Base-by-base conservation (phyloP, 139 green algal species). In the Picochlorum sp. region DNA sequence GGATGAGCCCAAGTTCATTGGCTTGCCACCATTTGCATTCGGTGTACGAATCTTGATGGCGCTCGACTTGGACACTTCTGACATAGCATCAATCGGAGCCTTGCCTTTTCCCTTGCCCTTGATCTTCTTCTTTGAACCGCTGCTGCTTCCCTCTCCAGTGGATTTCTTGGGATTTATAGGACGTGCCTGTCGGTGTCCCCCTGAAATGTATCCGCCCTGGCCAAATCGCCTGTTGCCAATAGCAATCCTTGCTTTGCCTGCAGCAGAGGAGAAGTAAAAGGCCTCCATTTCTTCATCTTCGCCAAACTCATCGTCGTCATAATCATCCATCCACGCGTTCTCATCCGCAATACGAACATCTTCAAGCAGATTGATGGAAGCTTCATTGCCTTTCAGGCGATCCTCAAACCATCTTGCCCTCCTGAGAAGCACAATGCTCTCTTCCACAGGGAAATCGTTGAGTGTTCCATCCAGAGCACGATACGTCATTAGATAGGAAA, bases 211-310 rank as follows among this genome's bases (percentile, higher is more conserved):
- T 18, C 43, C 59, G 28, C 54, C 76, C 52, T 87, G 75, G 8
- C 86, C 86, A 60, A 78, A 86, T 13, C 86, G 72, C 24, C 86
- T 69, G 65, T 94, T 94, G 51, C 86, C 86, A 16, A 94, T 52
- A 41, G 77, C 67, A 43, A 88, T 77, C 16, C 74, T 78, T 1
- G 75, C 78, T 7, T 62, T 41, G 1, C 80, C 80, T 30, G 83
- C 79, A 1, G 82, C 82, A 7, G 67, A 69, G 5, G 67, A 81
- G 61, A 84, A 86, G 64, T 90, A 91, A 58, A 78, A 90, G 7
- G 59, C 52, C 68, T 91, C 82, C 26, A 87, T 78, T 33, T 84
- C 78, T 28, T 93, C 81, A 26, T 89, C 71, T 29, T 83, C 69
- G 50, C 61, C 41, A 47, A 87, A 73, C 20, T 85, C 81, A 18